phyloP scores from a whole-genome alignment of 2,329 filamentous ascomycete genomes.

The Aspergillus alliaceus region DNA sequence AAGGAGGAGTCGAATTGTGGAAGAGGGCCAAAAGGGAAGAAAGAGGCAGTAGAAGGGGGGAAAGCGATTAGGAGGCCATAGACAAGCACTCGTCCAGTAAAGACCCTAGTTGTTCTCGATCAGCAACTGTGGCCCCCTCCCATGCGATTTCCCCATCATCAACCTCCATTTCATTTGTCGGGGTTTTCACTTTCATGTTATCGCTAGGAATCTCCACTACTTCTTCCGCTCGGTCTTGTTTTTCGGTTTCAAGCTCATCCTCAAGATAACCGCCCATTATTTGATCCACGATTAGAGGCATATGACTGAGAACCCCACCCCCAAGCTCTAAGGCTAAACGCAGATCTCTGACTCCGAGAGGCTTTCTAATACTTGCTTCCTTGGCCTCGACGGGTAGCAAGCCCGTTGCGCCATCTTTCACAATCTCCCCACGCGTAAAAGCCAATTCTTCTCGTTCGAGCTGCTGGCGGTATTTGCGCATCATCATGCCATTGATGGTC shows the following conservation, averaged over 20 bases:
- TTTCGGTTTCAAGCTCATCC: constrained; percentile 64
- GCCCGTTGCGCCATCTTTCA: constrained; percentile 69
- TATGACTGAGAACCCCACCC: constrained; percentile 73
- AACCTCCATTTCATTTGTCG: constrained; percentile 40
- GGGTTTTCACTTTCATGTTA: constrained; percentile 20
- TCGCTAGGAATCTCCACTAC: constrained; percentile 19
- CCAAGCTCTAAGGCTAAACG: constrained; percentile 73
- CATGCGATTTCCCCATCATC: constrained; percentile 40
- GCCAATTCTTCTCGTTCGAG: constrained; percentile 74
- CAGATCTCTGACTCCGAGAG: constrained; percentile 76
- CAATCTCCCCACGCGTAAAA: constrained; percentile 69
- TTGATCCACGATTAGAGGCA: constrained; percentile 71
- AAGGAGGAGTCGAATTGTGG: constrained; percentile 2
- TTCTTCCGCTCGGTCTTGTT: constrained; percentile 33
- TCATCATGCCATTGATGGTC: constrained; percentile 72
- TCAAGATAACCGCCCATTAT: constrained; percentile 73
- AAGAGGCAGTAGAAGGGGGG: constrained; percentile 12
- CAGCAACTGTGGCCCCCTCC: constrained; percentile 37
- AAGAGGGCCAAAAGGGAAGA: constrained; percentile 3
- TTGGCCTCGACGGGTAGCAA: constrained; percentile 79
- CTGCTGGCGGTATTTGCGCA: constrained; percentile 72
- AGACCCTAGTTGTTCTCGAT: constrained; percentile 38
- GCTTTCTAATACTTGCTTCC: constrained; percentile 68
- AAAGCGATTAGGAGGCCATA: constrained; percentile 35
- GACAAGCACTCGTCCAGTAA: constrained; percentile 45